Conservation (phyloP, 768 basidiomycete genomes). For the Scleroderma citrinum region DNA sequence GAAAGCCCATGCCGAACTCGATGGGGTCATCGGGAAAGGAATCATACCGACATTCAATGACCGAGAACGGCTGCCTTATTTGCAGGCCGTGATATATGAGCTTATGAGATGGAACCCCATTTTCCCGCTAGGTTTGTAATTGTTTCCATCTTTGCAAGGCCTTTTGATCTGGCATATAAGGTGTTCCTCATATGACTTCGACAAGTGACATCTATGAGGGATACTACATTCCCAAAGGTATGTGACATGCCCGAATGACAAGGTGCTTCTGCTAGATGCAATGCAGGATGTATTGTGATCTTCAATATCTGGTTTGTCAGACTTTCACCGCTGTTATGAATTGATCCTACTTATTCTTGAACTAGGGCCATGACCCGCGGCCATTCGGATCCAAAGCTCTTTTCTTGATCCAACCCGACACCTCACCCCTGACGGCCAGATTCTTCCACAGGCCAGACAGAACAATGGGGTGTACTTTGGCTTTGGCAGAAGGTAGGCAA, state of each 20-base stretch:
- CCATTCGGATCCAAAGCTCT: background rate
- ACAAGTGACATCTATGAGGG: conserved; percentile 12
- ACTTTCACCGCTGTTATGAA: background rate
- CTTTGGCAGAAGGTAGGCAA: background rate
- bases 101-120: conserved; percentile 16
- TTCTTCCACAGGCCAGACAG: background rate
- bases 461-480: background rate
- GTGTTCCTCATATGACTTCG: background rate
- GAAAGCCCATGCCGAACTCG: conserved; percentile 23
- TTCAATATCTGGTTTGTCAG: background rate
- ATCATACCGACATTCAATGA: conserved; percentile 23
- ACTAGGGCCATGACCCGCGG: background rate
- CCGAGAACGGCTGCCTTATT: conserved; percentile 18
- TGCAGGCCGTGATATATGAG: conserved; percentile 21
- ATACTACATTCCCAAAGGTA: conserved; percentile 19
- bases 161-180: background rate
- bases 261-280: background rate
- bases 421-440: background rate
- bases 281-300: background rate
- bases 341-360: background rate
- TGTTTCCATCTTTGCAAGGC: background rate
- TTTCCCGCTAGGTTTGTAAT: conserved; percentile 7
- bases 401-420: conserved; percentile 1
- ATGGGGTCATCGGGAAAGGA: conserved; percentile 15
- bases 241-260: background rate